Evolutionary conservation across 2,329 filamentous ascomycete species (phyloP), one percentile per base, ranked within the genome.

Genomic region (Colletotrichum ledebouriae): DNA sequence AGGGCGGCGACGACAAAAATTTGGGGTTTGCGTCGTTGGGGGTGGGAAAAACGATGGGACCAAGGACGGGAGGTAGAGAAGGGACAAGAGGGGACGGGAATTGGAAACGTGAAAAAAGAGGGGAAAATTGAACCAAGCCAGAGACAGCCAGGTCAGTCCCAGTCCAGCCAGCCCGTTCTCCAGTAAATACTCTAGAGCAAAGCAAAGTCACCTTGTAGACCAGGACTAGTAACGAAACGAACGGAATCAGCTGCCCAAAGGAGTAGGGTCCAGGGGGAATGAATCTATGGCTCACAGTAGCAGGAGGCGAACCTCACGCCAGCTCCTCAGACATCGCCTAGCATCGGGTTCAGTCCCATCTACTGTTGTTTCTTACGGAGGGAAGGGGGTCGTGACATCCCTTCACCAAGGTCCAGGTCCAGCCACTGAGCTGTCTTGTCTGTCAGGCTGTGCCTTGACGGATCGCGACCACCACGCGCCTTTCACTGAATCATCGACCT

Each of bases 21-120:
- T 55, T 42, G 59, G 47, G 46, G 59, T 9, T 12, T 13, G 20
- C 25, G 29, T 10, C 15, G 25, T 49, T 57, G 60, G 58, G 44
- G 41, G 37, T 25, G 37, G 59, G 39, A 52, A 17, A 39, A 17
- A n/a, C 17, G 64, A 67, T 63, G 64, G 66, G 25, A 69, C 59
- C 60, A 66, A 66, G 61, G 61, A 22, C 22, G 22, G 22, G 22
- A 59, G 33, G 39, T 46, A 49, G 39, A 49, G 33, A 41, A 53
- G 59, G 34, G 59, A 33, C n/a, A 29, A 20, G 13, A 29, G 41
- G 20, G 33, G 52, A 29, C 22, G 29, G 20, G 50, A 42, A 25
- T 37, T 53, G 37, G 42, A 42, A 61, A 25, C 39, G 25, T 44
- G 39, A 33, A 59, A 59, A 47, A 37, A 47, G 56, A 59, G 25